Percentiles rank a stretch among this genome's conserved stretches.
Evolutionary conservation across 176 grass and related monocot species (phyloP).

Genomic region (Juncus effusus): DNA sequence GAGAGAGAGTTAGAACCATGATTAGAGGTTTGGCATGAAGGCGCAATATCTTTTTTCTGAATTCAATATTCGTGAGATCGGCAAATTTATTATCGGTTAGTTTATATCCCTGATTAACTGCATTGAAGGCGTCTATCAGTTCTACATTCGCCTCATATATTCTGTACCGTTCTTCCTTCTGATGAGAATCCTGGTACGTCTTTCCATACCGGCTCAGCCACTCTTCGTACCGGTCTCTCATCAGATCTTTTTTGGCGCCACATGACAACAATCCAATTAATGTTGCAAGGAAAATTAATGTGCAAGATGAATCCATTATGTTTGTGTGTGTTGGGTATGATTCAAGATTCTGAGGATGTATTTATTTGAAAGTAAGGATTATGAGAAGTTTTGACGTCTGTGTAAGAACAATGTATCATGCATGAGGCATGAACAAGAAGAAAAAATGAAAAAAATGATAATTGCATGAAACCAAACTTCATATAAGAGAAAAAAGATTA

Average conservation of each 20-base stretch:
- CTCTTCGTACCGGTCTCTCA: conserved; percentile 25
- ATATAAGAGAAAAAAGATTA: too few relatives aligned
- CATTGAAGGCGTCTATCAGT: conserved; percentile 26
- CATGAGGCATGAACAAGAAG: background rate
- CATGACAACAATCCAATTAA: conserved; percentile 7
- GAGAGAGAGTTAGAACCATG: conserved; percentile 12
- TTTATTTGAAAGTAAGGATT: background rate
- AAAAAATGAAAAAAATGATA: too few relatives aligned
- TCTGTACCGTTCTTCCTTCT: conserved; percentile 24
- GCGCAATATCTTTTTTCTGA: conserved; percentile 1
- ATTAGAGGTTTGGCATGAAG: background rate
- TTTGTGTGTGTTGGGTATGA: background rate
- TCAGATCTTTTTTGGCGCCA: conserved; percentile 6
- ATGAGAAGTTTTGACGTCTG: conserved; percentile 13
- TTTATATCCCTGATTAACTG: conserved; percentile 29
- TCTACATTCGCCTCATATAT: conserved; percentile 30
- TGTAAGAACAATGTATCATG: conserved; percentile 1
- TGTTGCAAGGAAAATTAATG: conserved; percentile 2
- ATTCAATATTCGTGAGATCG: conserved; percentile 25
- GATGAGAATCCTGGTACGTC: conserved; percentile 20
- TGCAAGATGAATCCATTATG: conserved; percentile 7
- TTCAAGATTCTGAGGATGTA: conserved; percentile 7
- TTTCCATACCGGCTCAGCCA: conserved; percentile 17
- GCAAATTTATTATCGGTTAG: conserved; percentile 32
- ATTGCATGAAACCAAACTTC: too few relatives aligned